These are phyloP conservation scores for Populus tremula DNA, from an alignment of 345 rosid genomes.

Conservation along the genomic window DNA sequence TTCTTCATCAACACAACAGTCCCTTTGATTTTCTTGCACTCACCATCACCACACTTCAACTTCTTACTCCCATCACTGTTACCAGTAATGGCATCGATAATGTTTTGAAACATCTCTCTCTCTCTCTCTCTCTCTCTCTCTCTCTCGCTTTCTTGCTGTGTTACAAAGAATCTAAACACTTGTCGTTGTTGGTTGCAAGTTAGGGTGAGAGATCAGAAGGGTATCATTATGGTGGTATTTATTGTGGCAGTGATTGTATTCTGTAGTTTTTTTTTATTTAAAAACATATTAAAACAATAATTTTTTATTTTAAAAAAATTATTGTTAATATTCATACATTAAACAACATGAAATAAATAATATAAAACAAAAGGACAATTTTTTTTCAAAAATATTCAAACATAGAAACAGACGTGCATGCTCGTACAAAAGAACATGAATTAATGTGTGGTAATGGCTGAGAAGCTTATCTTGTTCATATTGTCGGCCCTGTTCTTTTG, in stretches of 20 bases:
- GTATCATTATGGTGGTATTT: not conserved
- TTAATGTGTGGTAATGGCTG: not conserved
- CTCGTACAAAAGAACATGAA: too few relatives aligned
- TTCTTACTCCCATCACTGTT: constrained; percentile 4
- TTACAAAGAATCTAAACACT: not conserved
- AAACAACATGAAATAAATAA: too few relatives aligned
- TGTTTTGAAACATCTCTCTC: constrained; percentile 5
- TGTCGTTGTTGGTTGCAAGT: not conserved
- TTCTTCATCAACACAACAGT: constrained; percentile 84
- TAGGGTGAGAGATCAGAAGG: not conserved
- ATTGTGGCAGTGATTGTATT: not conserved
- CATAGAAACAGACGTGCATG: too few relatives aligned
- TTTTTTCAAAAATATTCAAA: too few relatives aligned
- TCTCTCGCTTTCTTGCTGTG: not conserved
- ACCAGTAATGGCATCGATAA: constrained; percentile 1
- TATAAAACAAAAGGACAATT: too few relatives aligned
- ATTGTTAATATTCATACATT: too few relatives aligned
- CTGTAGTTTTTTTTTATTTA: too few relatives aligned
- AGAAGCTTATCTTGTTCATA: too few relatives aligned
- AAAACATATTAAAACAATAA: too few relatives aligned
- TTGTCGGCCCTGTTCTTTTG: too few relatives aligned
- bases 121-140: not conserved
- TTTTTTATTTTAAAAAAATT: too few relatives aligned
- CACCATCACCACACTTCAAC: not conserved
- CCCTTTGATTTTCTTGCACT: constrained; percentile 46